Evolutionary conservation across 306 rosid species (phyloP).

Genomic region (Lathyrus aphaca): DNA sequence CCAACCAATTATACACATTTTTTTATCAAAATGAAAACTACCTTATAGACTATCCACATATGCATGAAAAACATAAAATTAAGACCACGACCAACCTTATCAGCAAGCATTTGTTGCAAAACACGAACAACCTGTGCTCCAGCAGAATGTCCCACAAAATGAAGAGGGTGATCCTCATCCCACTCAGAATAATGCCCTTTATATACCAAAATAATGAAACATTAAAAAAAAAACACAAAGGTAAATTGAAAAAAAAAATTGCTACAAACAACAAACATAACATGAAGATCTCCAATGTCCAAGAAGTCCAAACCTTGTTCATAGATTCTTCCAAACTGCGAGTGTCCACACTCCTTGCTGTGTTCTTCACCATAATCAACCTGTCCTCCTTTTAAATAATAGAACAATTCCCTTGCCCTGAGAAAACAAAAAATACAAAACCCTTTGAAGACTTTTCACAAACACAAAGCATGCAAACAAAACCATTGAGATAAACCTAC

Average conservation of each 20-base stretch:
- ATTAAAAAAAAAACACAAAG: conserved; percentile 8
- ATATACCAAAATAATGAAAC: conserved; percentile 33
- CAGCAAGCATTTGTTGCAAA: conserved; percentile 97
- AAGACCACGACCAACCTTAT: conserved; percentile 61
- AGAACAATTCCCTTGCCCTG: conserved; percentile 96
- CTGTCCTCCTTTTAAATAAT: conserved; percentile 92
- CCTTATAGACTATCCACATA: neutral
- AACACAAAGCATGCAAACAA: neutral
- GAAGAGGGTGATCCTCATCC: conserved; percentile 96
- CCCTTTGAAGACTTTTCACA: conserved; percentile 9
- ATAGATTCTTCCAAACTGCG: conserved; percentile 76
- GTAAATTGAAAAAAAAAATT: neutral
- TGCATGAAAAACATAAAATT: conserved; percentile 1
- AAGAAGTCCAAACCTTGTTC: conserved; percentile 65
- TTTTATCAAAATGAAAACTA: neutral
- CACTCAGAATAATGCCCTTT: conserved; percentile 94
- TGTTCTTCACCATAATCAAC: conserved; percentile 96
- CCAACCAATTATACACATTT: no score
- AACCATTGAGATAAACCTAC: neutral
- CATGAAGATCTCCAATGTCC: conserved; percentile 18
- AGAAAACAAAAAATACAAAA: conserved; percentile 9
- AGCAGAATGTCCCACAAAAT: conserved; percentile 94
- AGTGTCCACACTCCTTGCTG: conserved; percentile 85
- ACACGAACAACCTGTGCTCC: conserved; percentile 97
- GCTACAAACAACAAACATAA: conserved; percentile 27